phyloP scores from a whole-genome alignment of 129 eudicot species.

The Chrysanthemum seticuspe region DNA sequence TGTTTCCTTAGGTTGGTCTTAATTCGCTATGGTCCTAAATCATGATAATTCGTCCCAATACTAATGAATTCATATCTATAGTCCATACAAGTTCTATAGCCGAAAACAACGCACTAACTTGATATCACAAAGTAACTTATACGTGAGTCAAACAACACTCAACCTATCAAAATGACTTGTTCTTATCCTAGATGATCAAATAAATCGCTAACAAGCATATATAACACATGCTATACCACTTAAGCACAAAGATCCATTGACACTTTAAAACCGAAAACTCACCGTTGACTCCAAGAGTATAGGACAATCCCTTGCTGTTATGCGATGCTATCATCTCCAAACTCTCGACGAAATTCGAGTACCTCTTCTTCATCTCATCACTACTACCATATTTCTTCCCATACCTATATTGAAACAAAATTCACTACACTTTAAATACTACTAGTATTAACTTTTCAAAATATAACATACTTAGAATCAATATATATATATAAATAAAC shows the following conservation, averaged over 20 bases:
- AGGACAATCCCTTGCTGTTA: conserved; percentile 64
- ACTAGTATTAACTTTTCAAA: too few species aligned
- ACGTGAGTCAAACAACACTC: too few species aligned
- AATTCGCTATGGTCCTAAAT: too few species aligned
- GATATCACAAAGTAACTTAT: background rate
- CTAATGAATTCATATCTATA: background rate
- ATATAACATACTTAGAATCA: background rate
- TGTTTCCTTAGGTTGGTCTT: too few species aligned
- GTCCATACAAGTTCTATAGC: background rate
- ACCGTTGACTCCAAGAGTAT: conserved; percentile 87
- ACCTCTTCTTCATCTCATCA: conserved; percentile 72
- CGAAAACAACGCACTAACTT: background rate
- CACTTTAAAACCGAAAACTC: conserved; percentile 6
- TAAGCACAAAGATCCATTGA: too few species aligned
- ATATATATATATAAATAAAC: conserved; percentile 15
- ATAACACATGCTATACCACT: too few species aligned
- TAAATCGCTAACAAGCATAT: conserved; percentile 5
- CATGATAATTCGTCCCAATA: too few species aligned
- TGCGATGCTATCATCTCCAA: conserved; percentile 77
- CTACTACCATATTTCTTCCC: conserved; percentile 72
- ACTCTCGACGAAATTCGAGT: conserved; percentile 59
- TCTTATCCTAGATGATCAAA: conserved; percentile 4
- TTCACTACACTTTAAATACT: background rate
- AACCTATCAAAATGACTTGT: too few species aligned
- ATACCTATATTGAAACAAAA: conserved; percentile 34